Evolutionary conservation across 345 rosid genomes (phyloP), one percentile per base, ranked within the genome.

Genomic region (Cardamine chenopodiifolia): DNA sequence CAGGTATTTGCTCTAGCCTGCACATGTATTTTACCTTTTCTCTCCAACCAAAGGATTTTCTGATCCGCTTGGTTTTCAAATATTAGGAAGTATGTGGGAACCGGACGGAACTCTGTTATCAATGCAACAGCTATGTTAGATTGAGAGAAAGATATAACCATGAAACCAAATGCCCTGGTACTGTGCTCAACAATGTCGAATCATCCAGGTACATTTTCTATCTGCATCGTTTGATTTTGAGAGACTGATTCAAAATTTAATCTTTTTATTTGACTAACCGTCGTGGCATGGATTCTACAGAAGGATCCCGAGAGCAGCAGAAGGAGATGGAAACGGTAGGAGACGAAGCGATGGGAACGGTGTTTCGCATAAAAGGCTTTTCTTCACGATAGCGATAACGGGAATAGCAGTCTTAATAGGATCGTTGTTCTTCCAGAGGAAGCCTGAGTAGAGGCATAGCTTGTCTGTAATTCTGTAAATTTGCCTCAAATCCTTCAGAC

Each of bases 21-120:
- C 39, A 29, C 25, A 49, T 6, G 17, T 35, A 60, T 37, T 17
- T 31, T 10, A 1, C 52, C 25, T 50, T 60, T 40, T 40, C 40
- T 42, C 48, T 66, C 52, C 28, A 19, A 7, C 6, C 10, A 59
- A 54, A 20, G 9, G 13, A 20, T 40, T 53, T 49, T 71, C 57
- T 66, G 32, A 72, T 67, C 26, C n/a, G 6, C 59, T 56, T 15
- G n/a, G 7, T 6, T 49, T 53, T 5, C 35, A n/a, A 20, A 29
- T 35, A 28, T 35, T 73, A 92, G 99, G 97, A 95, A 82, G 99
- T 92, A n/a, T 95, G 99, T 75, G 99, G 99, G 64, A 92, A 90
- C 82, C 84, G 99, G 32, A 95, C 99, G 14, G 97, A 95, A 80
- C 97, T 92, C 52, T 89, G 97, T 79, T 87, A 83, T 75, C 82